Base-by-base conservation (phyloP, 78 protist species). In the Cyanophora paradoxa region DNA sequence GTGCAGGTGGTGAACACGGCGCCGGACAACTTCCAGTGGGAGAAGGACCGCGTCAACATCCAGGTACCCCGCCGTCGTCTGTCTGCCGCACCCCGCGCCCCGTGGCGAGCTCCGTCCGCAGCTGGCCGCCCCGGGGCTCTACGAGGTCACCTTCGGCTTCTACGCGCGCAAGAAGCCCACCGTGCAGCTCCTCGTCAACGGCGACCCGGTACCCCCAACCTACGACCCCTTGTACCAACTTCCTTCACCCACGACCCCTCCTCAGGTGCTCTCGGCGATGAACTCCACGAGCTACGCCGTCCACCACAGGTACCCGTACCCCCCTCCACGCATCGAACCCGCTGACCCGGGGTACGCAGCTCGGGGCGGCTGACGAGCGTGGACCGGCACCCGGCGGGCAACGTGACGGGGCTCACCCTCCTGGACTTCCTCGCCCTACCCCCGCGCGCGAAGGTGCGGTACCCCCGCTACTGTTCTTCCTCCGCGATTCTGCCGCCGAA, bases 131-230 rank as follows among this genome's bases (percentile, higher is more conserved):
- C 39, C 64, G 14, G 85, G 85, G 2, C 54, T 81, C 0, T 81
- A 81, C 48, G 79, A 83, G 70, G 39, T 83, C 52, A 58, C 83
- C 7, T 72, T 72, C 28, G 88, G 88, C 5, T 77, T 83, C 74
- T 83, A n/a, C 65, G 24, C 70, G 11, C 19, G 22, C 13, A 2
- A 4, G 20, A 78, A 83, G 63, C 83, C 88, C 17, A 0, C 79
- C 10, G 52, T 83, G 39, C 83, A 83, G 78, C 58, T 77, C 10
- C 68, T 73, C 10, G 80, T 83, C 40, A 78, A 83, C 16, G 88
- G 88, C 30, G 82, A 83, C 30, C 83, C 83, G 20, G n/a, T n/a
- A n/a, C n/a, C n/a, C n/a, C n/a, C n/a, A n/a, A n/a, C n/a, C n/a
- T n/a, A n/a, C n/a, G n/a, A n/a, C n/a, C n/a, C n/a, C n/a, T n/a